A percentile compares a stretch with the other conserved stretches of the same genome.
Conservation (phyloP, 2,329 filamentous ascomycete genomes). For the Neofusicoccum ribis region DNA sequence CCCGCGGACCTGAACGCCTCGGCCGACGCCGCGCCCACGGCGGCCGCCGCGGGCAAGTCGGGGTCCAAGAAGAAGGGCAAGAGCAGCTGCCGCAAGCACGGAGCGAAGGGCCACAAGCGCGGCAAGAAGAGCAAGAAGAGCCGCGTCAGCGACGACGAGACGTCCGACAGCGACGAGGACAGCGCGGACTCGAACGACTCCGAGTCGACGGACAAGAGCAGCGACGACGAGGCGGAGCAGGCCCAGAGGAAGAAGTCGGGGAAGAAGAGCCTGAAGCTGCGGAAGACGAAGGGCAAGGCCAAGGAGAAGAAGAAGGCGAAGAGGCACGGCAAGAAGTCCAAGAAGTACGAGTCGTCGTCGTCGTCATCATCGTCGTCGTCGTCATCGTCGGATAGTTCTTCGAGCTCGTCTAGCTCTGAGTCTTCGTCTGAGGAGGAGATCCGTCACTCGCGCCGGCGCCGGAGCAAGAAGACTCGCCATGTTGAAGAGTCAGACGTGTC, state of each 20-base stretch:
- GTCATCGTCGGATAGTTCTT: constrained; percentile 28
- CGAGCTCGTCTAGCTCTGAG: constrained; percentile 12
- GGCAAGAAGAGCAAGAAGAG: constrained; percentile 20
- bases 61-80: constrained; percentile 19
- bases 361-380: constrained; percentile 27
- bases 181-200: constrained; percentile 23
- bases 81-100: constrained; percentile 4
- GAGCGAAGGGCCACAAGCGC: constrained; percentile 13
- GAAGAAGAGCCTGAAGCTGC: constrained; percentile 31
- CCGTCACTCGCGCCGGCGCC: constrained; percentile 14
- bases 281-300: constrained; percentile 31
- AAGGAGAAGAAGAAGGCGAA: constrained; percentile 17
- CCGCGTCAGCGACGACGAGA: constrained; percentile 20
- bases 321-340: constrained; percentile 31
- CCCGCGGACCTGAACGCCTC: neutral
- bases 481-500: constrained; percentile 15
- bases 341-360: constrained; percentile 27
- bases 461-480: constrained; percentile 19
- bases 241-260: constrained; percentile 20
- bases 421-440: constrained; percentile 19
- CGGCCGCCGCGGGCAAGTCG: constrained; percentile 16
- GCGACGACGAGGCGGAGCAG: constrained; percentile 11
- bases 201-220: constrained; percentile 22
- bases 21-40: constrained; percentile 19
- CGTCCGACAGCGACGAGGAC: constrained; percentile 28